These are phyloP conservation scores for Platanthera guangdongensis DNA, from an alignment of 106 monocot species.

Conservation along the genomic window DNA sequence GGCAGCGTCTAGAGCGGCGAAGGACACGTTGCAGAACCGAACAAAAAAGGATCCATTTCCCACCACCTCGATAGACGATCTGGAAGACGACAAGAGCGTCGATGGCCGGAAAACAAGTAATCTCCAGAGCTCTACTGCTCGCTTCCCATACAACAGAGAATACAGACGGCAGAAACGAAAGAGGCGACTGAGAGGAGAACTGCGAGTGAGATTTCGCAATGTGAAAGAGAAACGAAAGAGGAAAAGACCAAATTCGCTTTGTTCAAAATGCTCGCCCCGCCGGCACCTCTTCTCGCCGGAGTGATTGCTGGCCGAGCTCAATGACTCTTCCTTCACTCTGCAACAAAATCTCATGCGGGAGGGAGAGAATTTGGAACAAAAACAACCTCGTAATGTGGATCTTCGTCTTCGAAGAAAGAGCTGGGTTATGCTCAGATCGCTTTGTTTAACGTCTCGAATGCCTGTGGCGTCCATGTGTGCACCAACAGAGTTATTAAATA, in stretches of 20 bases:
- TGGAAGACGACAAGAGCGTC: not conserved
- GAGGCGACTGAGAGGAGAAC: not conserved
- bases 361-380: not conserved
- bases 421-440: not conserved
- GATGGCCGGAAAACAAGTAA: not conserved
- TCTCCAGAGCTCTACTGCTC: not conserved
- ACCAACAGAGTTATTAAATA: not conserved
- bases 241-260: constrained; percentile 3
- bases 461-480: not conserved
- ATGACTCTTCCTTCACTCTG: not conserved
- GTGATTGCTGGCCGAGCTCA: not conserved
- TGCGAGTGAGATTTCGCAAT: not conserved
- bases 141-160: not conserved
- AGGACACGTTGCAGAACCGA: constrained; percentile 6
- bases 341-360: not conserved
- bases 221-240: not conserved
- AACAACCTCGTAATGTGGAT: not conserved
- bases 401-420: not conserved
- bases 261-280: not conserved
- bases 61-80: not conserved
- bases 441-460: too few relatives aligned
- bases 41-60: not conserved
- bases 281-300: not conserved
- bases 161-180: not conserved
- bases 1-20: constrained; percentile 7